Percentiles rank a stretch among this genome's conserved stretches.
These are phyloP conservation scores for Tarenaya hassleriana DNA, from an alignment of 345 rosid genomes.

Conservation along the genomic window DNA sequence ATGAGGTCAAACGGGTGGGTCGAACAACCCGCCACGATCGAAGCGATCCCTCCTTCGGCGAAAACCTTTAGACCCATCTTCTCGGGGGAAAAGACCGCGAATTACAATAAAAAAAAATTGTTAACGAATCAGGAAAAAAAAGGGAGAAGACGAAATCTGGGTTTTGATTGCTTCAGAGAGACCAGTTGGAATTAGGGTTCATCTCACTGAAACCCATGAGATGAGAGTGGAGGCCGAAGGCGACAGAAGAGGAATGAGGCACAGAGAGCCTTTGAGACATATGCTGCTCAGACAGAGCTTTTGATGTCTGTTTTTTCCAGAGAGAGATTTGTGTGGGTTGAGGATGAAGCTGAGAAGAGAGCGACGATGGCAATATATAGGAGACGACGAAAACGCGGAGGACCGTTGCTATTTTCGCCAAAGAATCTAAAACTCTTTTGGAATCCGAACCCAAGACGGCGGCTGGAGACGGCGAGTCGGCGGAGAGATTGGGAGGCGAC, in stretches of 20 bases:
- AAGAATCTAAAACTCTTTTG: not conserved
- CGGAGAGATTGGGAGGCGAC: no score
- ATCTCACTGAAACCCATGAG: conserved; percentile 65
- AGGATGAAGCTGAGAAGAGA: conserved; percentile 13
- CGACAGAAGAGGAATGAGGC: no score
- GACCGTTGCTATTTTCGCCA: conserved; percentile 28
- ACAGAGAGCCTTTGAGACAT: conserved; percentile 91
- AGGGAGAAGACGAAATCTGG: not conserved
- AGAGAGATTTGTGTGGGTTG: conserved; percentile 18
- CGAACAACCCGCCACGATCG: conserved; percentile 66
- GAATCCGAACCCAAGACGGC: no score
- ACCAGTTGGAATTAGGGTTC: conserved; percentile 51
- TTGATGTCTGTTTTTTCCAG: not conserved
- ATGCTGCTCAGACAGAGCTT: conserved; percentile 28
- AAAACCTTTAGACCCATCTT: conserved; percentile 79
- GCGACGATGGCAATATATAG: not conserved
- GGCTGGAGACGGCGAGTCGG: no score
- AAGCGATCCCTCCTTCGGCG: conserved; percentile 86
- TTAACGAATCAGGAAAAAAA: not conserved
- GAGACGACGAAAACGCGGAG: conserved; percentile 19
- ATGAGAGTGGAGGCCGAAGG: no score
- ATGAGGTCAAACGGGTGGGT: conserved; percentile 86
- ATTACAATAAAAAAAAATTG: not conserved
- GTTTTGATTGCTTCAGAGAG: conserved; percentile 15
- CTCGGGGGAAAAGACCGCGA: no score